Conservation (phyloP, 352 stramenopile species). For the Phytophthora syringae region DNA sequence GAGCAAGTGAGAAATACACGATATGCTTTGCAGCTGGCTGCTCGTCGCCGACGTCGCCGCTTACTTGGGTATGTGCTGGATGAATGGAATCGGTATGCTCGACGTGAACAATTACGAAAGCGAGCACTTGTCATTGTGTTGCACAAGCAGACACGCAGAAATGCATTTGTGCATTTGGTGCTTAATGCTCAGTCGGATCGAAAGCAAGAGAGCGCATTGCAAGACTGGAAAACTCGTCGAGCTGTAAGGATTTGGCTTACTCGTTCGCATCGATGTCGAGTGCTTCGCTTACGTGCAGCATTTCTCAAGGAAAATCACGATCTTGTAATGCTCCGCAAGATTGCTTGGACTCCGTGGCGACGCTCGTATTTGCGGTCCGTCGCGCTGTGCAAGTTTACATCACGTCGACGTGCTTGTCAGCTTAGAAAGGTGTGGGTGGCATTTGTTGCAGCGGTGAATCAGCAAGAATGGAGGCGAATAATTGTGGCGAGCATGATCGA, state of each 20-base stretch:
- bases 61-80: constrained; percentile 14
- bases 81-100: constrained; percentile 12
- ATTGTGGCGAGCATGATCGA: constrained; percentile 14
- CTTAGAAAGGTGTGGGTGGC: constrained; percentile 18
- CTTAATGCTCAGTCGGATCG: neutral
- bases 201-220: constrained; percentile 12
- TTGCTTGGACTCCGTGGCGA: constrained; percentile 24
- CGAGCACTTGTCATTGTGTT: constrained; percentile 17
- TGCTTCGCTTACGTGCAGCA: constrained; percentile 18
- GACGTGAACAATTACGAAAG: constrained; percentile 3
- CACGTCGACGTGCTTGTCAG: neutral
- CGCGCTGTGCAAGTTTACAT: constrained; percentile 2
- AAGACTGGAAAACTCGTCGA: constrained; percentile 26
- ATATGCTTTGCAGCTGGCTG: constrained; percentile 20
- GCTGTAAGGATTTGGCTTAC: constrained; percentile 30
- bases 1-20: constrained; percentile 11
- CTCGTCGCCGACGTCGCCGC: constrained; percentile 23
- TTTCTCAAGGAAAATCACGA: constrained; percentile 33
- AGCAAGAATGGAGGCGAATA: constrained; percentile 12
- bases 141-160: constrained; percentile 13
- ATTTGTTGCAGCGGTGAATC: constrained; percentile 18
- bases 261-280: constrained; percentile 20
- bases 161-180: constrained; percentile 17
- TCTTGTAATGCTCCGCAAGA: constrained; percentile 13
- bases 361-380: constrained; percentile 4